Percentiles rank a stretch among this genome's conserved stretches.
Evolutionary conservation across 1,284 basidiomycete species (phyloP).

Genomic region (Testicularia cyperi): DNA sequence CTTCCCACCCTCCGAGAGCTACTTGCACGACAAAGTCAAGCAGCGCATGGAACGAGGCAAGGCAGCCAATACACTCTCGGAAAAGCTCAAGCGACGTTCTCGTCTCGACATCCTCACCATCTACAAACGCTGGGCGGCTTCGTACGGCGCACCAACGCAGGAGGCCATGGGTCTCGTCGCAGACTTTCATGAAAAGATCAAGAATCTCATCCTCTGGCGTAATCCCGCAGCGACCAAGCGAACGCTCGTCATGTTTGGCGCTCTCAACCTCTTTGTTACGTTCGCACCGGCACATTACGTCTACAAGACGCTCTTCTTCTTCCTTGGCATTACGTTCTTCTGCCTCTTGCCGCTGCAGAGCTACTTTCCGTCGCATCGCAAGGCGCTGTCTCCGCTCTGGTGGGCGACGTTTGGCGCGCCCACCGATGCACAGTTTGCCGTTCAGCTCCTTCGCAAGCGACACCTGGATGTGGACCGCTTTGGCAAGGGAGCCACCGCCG

Average conservation of each 20-base stretch:
- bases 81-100: slow-evolving; percentile 50
- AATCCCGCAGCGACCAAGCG: slow-evolving; percentile 50
- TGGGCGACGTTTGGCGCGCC: slow-evolving; percentile 58
- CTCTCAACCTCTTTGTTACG: slow-evolving; percentile 45
- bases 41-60: slow-evolving; percentile 54
- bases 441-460: slow-evolving; percentile 53
- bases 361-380: slow-evolving; percentile 58
- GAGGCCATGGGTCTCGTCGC: slow-evolving; percentile 50
- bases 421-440: slow-evolving; percentile 57
- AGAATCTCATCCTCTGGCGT: slow-evolving; percentile 58
- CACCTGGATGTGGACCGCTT: slow-evolving; percentile 37
- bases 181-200: slow-evolving; percentile 58
- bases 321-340: slow-evolving; percentile 54
- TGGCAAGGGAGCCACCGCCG: slow-evolving; percentile 10
- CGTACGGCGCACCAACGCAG: slow-evolving; percentile 47
- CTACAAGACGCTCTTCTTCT: slow-evolving; percentile 46
- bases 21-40: slow-evolving; percentile 54
- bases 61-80: slow-evolving; percentile 55
- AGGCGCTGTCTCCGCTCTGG: slow-evolving; percentile 56
- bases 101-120: slow-evolving; percentile 56
- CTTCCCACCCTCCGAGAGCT: slow-evolving; percentile 56
- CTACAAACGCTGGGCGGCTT: slow-evolving; percentile 53
- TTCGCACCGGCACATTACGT: slow-evolving; percentile 45
- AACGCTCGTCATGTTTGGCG: slow-evolving; percentile 42
- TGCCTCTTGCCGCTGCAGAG: slow-evolving; percentile 54